Evolutionary conservation across 768 basidiomycete species (phyloP).

Genomic region (Cystobasidium onofrii): DNA sequence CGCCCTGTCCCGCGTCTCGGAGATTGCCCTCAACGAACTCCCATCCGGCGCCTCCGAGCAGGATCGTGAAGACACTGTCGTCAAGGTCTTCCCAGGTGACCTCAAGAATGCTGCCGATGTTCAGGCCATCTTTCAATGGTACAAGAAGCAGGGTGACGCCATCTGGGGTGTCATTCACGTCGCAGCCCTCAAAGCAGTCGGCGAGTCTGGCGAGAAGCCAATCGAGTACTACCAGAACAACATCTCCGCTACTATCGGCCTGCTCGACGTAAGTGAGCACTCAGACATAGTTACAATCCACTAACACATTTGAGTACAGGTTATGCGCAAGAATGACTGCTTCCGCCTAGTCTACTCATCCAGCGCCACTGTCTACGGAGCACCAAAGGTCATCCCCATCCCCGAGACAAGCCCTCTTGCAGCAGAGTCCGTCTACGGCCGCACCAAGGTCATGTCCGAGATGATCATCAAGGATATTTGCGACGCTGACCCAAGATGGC

Average conservation of each 20-base stretch:
- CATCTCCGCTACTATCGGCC: slow-evolving; percentile 73
- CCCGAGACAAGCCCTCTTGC: slow-evolving; percentile 79
- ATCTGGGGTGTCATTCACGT: slow-evolving; percentile 97
- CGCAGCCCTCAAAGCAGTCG: slow-evolving; percentile 95
- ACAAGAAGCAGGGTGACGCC: slow-evolving; percentile 63
- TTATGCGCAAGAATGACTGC: slow-evolving; percentile 77
- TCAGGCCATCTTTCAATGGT: slow-evolving; percentile 68
- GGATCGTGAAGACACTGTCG: slow-evolving; percentile 63
- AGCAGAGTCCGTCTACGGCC: slow-evolving; percentile 88
- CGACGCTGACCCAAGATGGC: slow-evolving; percentile 69
- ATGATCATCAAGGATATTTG: slow-evolving; percentile 80
- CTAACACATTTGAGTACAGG: slow-evolving; percentile 48
- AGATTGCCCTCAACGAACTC: slow-evolving; percentile 68
- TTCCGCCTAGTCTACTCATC: slow-evolving; percentile 90
- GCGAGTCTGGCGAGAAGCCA: slow-evolving; percentile 88
- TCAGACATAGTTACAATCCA: not conserved
- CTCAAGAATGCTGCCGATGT: slow-evolving; percentile 65
- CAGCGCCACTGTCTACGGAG: slow-evolving; percentile 96
- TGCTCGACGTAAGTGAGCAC: slow-evolving; percentile 52
- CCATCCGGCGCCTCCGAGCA: slow-evolving; percentile 58
- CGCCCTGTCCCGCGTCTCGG: slow-evolving; percentile 65
- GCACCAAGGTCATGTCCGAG: slow-evolving; percentile 93
- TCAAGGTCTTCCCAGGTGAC: slow-evolving; percentile 65
- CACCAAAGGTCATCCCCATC: slow-evolving; percentile 82
- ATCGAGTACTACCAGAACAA: slow-evolving; percentile 90